These are phyloP conservation scores for Blastobotrys parvus DNA, from an alignment of 805 yeast genomes.

Conservation along the genomic window DNA sequence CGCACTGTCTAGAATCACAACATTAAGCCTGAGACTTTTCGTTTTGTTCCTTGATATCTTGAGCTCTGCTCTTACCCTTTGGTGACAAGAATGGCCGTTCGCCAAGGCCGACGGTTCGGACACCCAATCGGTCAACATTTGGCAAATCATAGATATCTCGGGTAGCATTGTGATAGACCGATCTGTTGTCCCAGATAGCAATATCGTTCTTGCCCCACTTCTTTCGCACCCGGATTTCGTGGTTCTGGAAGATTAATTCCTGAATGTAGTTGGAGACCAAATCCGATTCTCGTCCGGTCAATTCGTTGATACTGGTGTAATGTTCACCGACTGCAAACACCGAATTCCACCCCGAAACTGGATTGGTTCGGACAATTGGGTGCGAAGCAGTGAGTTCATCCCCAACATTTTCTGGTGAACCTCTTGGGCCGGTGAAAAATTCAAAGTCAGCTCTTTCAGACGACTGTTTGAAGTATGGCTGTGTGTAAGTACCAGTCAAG, in stretches of 20 bases:
- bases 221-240: conserved; percentile 22
- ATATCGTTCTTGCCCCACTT: conserved; percentile 62
- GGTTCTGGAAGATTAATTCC: conserved; percentile 40
- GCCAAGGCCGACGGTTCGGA: conserved; percentile 22
- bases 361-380: conserved; percentile 57
- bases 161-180: conserved; percentile 54
- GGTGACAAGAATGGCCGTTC: conserved; percentile 26
- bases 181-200: conserved; percentile 74
- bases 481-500: conserved; percentile 17
- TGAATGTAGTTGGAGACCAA: conserved; percentile 39
- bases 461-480: conserved; percentile 15
- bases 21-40: too few relatives aligned
- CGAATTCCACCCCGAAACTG: conserved; percentile 58
- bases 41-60: conserved; percentile 4
- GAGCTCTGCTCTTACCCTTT: conserved; percentile 12
- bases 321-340: conserved; percentile 45
- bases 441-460: conserved; percentile 10
- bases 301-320: conserved; percentile 44
- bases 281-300: conserved; percentile 43
- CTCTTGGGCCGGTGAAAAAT: conserved; percentile 19
- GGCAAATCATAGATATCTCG: conserved; percentile 35
- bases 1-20: too few relatives aligned
- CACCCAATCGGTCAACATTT: conserved; percentile 21
- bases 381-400: conserved; percentile 30
- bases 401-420: conserved; percentile 25